Conservation (phyloP, 352 stramenopile genomes). For the Phytophthora ohioensis region DNA sequence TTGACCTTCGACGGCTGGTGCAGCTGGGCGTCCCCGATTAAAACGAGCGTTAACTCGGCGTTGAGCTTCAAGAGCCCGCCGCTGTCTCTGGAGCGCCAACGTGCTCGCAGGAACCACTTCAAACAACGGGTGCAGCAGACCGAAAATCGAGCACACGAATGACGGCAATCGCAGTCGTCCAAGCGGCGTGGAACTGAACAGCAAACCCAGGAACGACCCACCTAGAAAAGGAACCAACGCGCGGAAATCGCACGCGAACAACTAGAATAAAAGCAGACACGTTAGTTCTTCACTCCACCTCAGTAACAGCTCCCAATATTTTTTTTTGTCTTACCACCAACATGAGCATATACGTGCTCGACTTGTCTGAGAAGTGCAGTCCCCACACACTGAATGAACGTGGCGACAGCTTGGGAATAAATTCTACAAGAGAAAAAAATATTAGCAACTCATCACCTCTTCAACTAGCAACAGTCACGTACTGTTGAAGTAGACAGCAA, state of each 20-base stretch:
- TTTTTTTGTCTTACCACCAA: constrained; percentile 61
- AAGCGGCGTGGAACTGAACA: constrained; percentile 80
- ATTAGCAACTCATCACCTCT: constrained; percentile 1
- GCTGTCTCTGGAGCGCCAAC: constrained; percentile 74
- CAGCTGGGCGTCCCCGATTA: constrained; percentile 42
- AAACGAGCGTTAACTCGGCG: constrained; percentile 65
- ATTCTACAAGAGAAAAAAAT: constrained; percentile 49
- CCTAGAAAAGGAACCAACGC: constrained; percentile 70
- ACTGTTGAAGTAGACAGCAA: constrained; percentile 85
- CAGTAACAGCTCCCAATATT: background rate
- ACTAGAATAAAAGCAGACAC: constrained; percentile 41
- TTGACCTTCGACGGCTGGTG: constrained; percentile 48
- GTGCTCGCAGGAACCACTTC: constrained; percentile 78
- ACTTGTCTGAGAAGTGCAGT: constrained; percentile 88
- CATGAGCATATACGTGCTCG: constrained; percentile 55
- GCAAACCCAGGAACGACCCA: constrained; percentile 63
- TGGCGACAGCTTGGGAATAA: constrained; percentile 78
- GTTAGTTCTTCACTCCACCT: constrained; percentile 6
- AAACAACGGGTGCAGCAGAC: constrained; percentile 80
- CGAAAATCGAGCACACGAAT: constrained; percentile 72
- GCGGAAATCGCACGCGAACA: constrained; percentile 63
- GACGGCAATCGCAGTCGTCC: constrained; percentile 76
- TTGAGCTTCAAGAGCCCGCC: constrained; percentile 75
- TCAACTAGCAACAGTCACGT: constrained; percentile 24
- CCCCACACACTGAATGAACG: constrained; percentile 51